Evolutionary conservation across 805 yeast genomes (phyloP).

Genomic region (Teunomyces kruisii): DNA sequence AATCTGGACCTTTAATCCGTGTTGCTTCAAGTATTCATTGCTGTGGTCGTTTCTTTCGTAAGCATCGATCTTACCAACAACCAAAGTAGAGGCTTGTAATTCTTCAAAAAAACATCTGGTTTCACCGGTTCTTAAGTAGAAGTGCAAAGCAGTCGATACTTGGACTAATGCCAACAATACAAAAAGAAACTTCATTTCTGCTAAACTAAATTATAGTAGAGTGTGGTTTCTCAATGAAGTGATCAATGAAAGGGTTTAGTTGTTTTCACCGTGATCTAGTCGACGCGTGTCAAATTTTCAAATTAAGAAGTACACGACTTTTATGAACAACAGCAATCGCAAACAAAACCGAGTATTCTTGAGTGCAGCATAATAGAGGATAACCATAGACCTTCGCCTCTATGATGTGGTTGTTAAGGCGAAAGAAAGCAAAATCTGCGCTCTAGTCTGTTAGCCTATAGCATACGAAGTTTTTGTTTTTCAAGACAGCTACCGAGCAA

Average conservation of each 20-base stretch:
- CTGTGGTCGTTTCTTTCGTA: slow-evolving; percentile 54
- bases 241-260: background rate
- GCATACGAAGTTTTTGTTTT: no score
- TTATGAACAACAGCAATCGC: no score
- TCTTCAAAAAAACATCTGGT: slow-evolving; percentile 84
- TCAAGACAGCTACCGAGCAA: no score
- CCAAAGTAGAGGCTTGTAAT: slow-evolving; percentile 71
- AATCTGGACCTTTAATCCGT: slow-evolving; percentile 60
- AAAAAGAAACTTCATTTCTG: slow-evolving; percentile 4
- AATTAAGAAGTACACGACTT: background rate
- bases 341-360: no score
- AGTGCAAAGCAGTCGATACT: slow-evolving; percentile 56
- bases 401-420: no score
- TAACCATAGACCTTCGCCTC: no score
- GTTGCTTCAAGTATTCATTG: slow-evolving; percentile 49
- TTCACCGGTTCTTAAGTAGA: slow-evolving; percentile 75
- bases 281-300: slow-evolving; percentile 11
- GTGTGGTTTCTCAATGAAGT: background rate
- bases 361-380: no score
- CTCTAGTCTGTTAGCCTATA: no score
- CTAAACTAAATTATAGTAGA: slow-evolving; percentile 4
- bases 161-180: slow-evolving; percentile 12
- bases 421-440: no score
- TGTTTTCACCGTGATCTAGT: slow-evolving; percentile 3
- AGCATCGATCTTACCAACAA: slow-evolving; percentile 74